Base-by-base conservation (phyloP, 257 asterid genomes). In the Solanum tarapatanum region DNA sequence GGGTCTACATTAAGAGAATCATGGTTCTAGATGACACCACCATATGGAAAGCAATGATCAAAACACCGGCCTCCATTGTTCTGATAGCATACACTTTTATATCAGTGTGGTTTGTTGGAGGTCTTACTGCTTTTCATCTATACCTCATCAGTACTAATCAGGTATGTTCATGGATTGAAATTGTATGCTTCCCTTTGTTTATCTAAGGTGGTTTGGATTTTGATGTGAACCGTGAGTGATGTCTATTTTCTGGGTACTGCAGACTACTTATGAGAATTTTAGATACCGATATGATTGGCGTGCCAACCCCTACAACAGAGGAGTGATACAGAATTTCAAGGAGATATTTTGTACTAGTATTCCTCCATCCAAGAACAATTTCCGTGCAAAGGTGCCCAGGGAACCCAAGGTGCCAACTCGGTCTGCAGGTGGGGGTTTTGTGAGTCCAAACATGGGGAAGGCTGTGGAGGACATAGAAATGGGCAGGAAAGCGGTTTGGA, bases 101-200 rank as follows among this genome's bases (percentile, higher is more conserved):
- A 88, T 93, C 97, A 11, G 97, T 97, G 89, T 97, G 99, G 98
- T 97, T 97, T 89, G 99, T 95, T 77, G 99, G 99, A 87, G 98
- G 99, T 87, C 98, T 97, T 37, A 94, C 98, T 1, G 97, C 96
- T 17, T 97, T 97, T 91, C 99, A 97, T 91, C 89, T 97, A 19
- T 97, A 97, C 88, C 98, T 97, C 82, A 95, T 97, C 82, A 91
- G 98, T 70, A 95, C 98, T 76, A 95, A 97, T 92, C 99, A 95
- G 98, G 99, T 95, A 79, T 75, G 51, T 16, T n/a, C 19, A 26
- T 45, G 28, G 41, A 28, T 48, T 45, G 4, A 17, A 48, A 48
- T 32, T 32, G 35, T 80, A 17, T 45, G 68, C 39, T 45, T 39
- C 60, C 60, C n/a, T 43, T 43, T 79, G 24, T 24, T 28, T 76